Conservation (phyloP, 2,329 filamentous ascomycete genomes). For the Alternaria sp. region DNA sequence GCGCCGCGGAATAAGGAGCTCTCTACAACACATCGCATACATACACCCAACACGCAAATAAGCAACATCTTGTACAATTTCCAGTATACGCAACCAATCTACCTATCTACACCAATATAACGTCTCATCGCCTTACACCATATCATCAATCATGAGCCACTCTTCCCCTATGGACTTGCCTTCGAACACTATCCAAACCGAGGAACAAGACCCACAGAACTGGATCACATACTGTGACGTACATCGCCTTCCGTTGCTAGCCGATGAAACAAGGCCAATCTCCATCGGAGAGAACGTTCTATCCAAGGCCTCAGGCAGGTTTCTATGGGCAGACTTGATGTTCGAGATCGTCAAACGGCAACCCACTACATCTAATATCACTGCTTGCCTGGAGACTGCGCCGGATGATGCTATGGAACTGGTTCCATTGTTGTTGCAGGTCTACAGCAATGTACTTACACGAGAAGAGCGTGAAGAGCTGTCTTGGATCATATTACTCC, state of each 20-base stretch:
- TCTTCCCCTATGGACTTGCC: neutral
- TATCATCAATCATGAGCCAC: neutral
- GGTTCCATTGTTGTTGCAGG: neutral
- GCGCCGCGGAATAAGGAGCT: neutral
- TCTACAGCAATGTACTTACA: neutral
- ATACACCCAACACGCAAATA: neutral
- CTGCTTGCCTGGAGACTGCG: neutral
- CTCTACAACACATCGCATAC: neutral
- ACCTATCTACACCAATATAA: neutral
- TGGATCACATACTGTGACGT: neutral
- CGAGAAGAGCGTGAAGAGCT: neutral
- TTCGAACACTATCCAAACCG: neutral
- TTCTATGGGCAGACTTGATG: neutral
- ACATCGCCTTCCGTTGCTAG: neutral
- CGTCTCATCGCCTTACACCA: neutral
- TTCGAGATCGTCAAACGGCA: conserved; percentile 1
- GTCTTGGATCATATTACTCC: neutral
- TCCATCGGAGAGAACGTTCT: neutral
- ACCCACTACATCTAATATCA: neutral
- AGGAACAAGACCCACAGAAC: neutral
- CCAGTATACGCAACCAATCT: neutral
- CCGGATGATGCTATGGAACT: neutral
- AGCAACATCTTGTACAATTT: neutral
- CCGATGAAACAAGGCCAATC: neutral
- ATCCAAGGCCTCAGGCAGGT: neutral